phyloP scores from a whole-genome alignment of 495 filamentous ascomycete genomes.

The Trichoderma virens region DNA sequence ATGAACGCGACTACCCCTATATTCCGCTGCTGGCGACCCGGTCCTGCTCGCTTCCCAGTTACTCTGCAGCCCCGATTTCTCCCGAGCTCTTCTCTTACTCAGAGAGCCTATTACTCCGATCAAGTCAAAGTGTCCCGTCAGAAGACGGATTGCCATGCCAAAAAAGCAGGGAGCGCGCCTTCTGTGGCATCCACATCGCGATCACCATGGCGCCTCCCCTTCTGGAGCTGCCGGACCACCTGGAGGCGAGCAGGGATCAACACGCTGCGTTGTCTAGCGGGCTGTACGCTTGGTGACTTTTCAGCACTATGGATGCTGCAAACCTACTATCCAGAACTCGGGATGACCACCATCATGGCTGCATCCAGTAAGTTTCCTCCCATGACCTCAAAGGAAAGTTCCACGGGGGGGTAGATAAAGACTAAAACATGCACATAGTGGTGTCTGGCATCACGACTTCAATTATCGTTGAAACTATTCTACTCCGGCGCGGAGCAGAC shows the following conservation, averaged over 20 bases:
- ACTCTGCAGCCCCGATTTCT: background rate
- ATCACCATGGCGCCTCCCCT: background rate
- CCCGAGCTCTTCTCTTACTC: background rate
- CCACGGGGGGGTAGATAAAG: background rate
- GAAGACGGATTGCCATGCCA: background rate
- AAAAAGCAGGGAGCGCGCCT: background rate
- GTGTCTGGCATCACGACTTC: conserved; percentile 35
- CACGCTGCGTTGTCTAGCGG: conserved; percentile 36
- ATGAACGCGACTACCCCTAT: background rate
- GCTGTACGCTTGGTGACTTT: conserved; percentile 40
- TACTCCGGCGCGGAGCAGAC: conserved; percentile 35
- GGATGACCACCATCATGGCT: conserved; percentile 33
- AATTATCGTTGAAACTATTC: conserved; percentile 35
- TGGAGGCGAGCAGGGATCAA: conserved; percentile 37
- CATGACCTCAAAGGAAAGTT: background rate
- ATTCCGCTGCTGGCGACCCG: background rate
- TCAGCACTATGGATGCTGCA: conserved; percentile 25
- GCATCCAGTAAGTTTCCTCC: conserved; percentile 24
- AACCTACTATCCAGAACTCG: conserved; percentile 29
- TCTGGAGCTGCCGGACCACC: background rate
- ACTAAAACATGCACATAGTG: conserved; percentile 24
- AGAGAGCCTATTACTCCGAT: background rate
- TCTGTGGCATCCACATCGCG: background rate
- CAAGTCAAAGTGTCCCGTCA: background rate
- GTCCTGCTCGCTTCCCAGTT: background rate